Conservation (phyloP, 345 rosid genomes). For the Dovyalis caffra region DNA sequence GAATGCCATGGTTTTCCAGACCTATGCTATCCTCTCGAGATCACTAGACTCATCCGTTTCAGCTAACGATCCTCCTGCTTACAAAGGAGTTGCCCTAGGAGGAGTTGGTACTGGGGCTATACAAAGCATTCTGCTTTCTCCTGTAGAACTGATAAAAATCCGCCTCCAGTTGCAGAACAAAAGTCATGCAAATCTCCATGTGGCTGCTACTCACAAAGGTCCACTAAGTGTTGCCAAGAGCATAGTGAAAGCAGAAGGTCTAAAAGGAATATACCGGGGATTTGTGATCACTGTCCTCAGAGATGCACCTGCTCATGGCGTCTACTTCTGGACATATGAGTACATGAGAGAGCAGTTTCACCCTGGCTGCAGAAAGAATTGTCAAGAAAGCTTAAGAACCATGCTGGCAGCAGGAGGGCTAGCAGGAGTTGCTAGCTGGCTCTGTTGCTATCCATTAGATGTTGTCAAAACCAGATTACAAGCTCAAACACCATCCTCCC, state of each 20-base stretch:
- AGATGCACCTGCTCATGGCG: slow-evolving; percentile 82
- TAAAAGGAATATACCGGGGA: slow-evolving; percentile 69
- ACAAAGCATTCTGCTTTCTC: slow-evolving; percentile 70
- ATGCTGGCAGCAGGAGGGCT: slow-evolving; percentile 84
- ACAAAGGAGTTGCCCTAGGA: slow-evolving; percentile 76
- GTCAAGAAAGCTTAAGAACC: slow-evolving; percentile 65
- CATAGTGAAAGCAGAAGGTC: slow-evolving; percentile 59
- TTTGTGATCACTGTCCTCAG: slow-evolving; percentile 64
- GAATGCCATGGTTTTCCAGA: slow-evolving; percentile 97
- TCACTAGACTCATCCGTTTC: slow-evolving; percentile 55
- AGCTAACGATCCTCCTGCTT: slow-evolving; percentile 65
- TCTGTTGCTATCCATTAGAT: slow-evolving; percentile 79
- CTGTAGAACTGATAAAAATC: slow-evolving; percentile 81
- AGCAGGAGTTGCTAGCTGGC: slow-evolving; percentile 96
- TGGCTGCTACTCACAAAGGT: slow-evolving; percentile 29
- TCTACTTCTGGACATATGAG: slow-evolving; percentile 94
- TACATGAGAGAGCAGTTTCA: slow-evolving; percentile 72
- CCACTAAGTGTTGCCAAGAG: slow-evolving; percentile 58
- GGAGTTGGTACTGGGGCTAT: slow-evolving; percentile 84
- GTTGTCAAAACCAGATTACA: slow-evolving; percentile 88
- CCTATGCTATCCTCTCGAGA: slow-evolving; percentile 75
- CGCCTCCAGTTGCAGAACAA: slow-evolving; percentile 69
- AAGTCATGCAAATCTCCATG: slow-evolving; percentile 10
- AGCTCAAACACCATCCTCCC: slow-evolving; percentile 44
- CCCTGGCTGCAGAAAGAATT: slow-evolving; percentile 81